Conservation (phyloP, 129 eudicot species). For the Lactuca saligna region DNA sequence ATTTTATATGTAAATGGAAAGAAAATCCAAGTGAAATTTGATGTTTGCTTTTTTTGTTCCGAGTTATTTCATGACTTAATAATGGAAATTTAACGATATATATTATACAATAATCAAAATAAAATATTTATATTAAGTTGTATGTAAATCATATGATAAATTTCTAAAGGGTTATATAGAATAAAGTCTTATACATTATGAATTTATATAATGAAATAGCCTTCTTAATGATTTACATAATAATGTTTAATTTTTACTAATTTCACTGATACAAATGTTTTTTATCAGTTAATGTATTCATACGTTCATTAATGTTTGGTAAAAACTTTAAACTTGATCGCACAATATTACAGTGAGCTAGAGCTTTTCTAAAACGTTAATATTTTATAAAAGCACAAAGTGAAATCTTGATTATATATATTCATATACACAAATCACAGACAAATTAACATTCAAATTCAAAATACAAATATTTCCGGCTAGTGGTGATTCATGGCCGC, state of each 20-base stretch:
- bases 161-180: not conserved
- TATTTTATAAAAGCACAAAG: too few species aligned
- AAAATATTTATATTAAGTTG: too few species aligned
- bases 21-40: not conserved
- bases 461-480: conserved; percentile 35
- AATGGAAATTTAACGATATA: not conserved
- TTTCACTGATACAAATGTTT: too few species aligned
- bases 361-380: too few species aligned
- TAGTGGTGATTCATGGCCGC: not conserved
- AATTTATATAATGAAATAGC: too few species aligned
- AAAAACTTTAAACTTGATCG: not conserved
- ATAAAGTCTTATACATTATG: not conserved
- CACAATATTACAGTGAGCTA: not conserved
- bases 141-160: not conserved
- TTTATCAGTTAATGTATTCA: too few species aligned
- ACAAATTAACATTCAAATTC: conserved; percentile 5
- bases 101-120: too few species aligned
- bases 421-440: not conserved
- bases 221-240: not conserved
- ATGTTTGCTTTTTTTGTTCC: not conserved
- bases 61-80: not conserved
- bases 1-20: not conserved
- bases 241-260: not conserved
- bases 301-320: not conserved
- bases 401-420: too few species aligned